Evolutionary conservation across 1,139 yeast species (phyloP).

Genomic region (Debaryomyces coudertii): DNA sequence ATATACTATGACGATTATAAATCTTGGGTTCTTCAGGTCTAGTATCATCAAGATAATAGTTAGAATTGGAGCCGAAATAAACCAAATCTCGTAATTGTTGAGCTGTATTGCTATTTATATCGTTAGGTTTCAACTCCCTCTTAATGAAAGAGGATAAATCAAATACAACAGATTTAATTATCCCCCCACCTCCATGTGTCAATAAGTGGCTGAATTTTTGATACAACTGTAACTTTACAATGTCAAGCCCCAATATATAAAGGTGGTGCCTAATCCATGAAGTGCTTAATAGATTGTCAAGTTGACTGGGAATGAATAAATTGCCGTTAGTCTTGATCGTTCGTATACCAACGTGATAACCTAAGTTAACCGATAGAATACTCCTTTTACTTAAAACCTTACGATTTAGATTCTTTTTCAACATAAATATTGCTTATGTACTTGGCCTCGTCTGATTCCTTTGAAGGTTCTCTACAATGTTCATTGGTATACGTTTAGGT

Average conservation of each 20-base stretch:
- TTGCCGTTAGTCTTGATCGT: slow-evolving; percentile 1
- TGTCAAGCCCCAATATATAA: slow-evolving; percentile 40
- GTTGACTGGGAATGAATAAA: slow-evolving; percentile 2
- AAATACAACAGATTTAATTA: slow-evolving; percentile 38
- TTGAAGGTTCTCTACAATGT: too few relatives aligned
- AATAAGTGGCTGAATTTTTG: slow-evolving; percentile 36
- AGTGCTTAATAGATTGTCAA: slow-evolving; percentile 21
- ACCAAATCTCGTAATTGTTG: slow-evolving; percentile 29
- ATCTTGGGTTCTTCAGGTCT: not conserved
- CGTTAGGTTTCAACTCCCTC: slow-evolving; percentile 26
- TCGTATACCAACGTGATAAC: not conserved
- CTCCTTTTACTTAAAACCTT: not conserved
- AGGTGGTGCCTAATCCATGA: slow-evolving; percentile 41
- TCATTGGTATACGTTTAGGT: not conserved
- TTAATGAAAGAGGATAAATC: slow-evolving; percentile 43
- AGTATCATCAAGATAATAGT: not conserved
- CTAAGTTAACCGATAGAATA: not conserved
- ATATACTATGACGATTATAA: slow-evolving; percentile 6
- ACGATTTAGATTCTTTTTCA: not conserved
- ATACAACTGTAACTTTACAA: slow-evolving; percentile 39
- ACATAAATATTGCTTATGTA: not conserved
- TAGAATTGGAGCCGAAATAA: slow-evolving; percentile 19
- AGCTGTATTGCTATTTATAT: slow-evolving; percentile 21
- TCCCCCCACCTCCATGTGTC: slow-evolving; percentile 39
- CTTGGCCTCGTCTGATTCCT: too few relatives aligned